Evolutionary conservation across 257 asterid species (phyloP).

Genomic region (Eucommia ulmoides): DNA sequence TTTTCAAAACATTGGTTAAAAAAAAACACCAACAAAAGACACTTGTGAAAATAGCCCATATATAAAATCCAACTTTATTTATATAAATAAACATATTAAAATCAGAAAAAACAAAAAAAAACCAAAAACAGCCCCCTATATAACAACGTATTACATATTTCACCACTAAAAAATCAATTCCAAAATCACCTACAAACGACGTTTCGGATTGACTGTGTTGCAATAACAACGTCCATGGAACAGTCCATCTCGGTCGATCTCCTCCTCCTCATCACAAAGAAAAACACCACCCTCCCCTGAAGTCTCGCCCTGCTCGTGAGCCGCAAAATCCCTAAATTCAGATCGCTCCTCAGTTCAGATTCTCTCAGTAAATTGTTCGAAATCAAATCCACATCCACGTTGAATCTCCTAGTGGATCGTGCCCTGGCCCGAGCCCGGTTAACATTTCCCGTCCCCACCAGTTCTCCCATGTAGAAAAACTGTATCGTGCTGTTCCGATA

Average conservation of each 20-base stretch:
- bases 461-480: constrained; percentile 16
- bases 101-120: too few relatives aligned
- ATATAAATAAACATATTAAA: too few relatives aligned
- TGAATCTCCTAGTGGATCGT: constrained; percentile 16
- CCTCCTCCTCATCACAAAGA: constrained; percentile 28
- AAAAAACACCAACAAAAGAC: too few relatives aligned
- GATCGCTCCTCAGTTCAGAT: constrained; percentile 9
- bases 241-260: constrained; percentile 29
- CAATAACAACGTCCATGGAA: background rate
- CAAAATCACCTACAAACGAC: background rate
- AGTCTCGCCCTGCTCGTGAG: constrained; percentile 18
- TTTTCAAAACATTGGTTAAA: too few relatives aligned
- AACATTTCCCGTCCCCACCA: constrained; percentile 22
- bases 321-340: constrained; percentile 16
- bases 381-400: constrained; percentile 10
- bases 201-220: background rate
- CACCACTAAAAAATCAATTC: too few relatives aligned
- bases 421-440: constrained; percentile 8
- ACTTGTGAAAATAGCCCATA: too few relatives aligned
- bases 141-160: too few relatives aligned
- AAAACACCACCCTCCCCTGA: constrained; percentile 28
- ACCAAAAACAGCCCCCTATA: too few relatives aligned
- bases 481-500: constrained; percentile 13
- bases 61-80: too few relatives aligned
- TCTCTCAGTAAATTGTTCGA: constrained; percentile 4